Evolutionary conservation across 805 yeast species (phyloP), one percentile per base, ranked within the genome.

Genomic region (Osmozyma mogii): DNA sequence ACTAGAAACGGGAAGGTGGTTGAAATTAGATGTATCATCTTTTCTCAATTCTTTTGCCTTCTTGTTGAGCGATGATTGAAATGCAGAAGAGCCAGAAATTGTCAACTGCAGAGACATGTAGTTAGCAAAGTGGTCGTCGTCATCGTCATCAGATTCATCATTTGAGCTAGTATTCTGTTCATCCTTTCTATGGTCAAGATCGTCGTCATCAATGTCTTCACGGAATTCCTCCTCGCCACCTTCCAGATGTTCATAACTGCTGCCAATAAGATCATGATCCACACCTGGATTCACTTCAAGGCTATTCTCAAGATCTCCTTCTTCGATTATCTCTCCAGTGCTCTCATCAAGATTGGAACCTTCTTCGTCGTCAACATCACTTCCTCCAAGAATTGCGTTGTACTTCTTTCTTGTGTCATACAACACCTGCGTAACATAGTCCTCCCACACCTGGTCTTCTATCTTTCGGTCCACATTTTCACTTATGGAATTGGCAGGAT

Each of bases 401-500:
- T 92, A 92, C 58, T 87, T 88, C 51, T 87, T 94, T 41, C 98
- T 70, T 3, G 94, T 85, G 45, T 84, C 94, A 38, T 81, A 83
- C 37, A 92, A 64, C 1, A 85, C 79, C 35, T 81, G 78, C 35
- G 78, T 79, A 6, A 85, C 94, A 52, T 89, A 92, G 27, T 74
- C 68, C 30, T 74, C 75, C 97, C 97, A 88, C 9, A 66, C 72
- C 13, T 49, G 55, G 34, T 59, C 62, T 32, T 58, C 58, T 17
- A 63, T 51, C 33, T 58, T 59, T 14, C 36, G 44, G 39, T 62
- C 65, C 28, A 63, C 60, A 12, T 54, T 43, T 16, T 51, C 54
- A 36, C 66, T 59, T 12, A 63, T 41, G 4, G 61, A 51, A 31
- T 47, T 51, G 15, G 54, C 45, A 1, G 70, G 70, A 15, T 49